These are phyloP conservation scores for Teunomyces aglyptinius DNA, from an alignment of 805 yeast genomes.

Conservation along the genomic window DNA sequence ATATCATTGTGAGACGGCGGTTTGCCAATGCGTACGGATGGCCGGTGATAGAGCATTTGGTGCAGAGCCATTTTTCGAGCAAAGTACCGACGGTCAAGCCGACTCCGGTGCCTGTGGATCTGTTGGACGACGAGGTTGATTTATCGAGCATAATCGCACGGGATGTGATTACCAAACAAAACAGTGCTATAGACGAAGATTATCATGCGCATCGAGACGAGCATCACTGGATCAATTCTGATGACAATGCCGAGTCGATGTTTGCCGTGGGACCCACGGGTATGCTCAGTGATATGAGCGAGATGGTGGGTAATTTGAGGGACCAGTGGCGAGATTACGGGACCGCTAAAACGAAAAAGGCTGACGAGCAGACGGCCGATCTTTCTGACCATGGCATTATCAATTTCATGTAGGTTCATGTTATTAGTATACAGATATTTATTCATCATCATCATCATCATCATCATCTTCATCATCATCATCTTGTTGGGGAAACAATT, in stretches of 20 bases:
- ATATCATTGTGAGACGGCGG: slow-evolving; percentile 81
- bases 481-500: slow-evolving; percentile 48
- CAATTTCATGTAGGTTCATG: slow-evolving; percentile 3
- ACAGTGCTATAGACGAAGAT: slow-evolving; percentile 31
- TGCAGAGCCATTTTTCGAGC: slow-evolving; percentile 56
- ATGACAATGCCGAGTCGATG: slow-evolving; percentile 39
- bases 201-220: no score
- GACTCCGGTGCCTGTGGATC: slow-evolving; percentile 13
- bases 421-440: slow-evolving; percentile 9
- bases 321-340: slow-evolving; percentile 30
- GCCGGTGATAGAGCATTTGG: slow-evolving; percentile 85
- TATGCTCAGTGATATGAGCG: slow-evolving; percentile 61
- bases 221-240: slow-evolving; percentile 54
- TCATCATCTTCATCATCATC: slow-evolving; percentile 25
- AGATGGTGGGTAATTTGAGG: slow-evolving; percentile 48
- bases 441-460: slow-evolving; percentile 25
- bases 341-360: slow-evolving; percentile 1
- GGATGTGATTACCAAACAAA: slow-evolving; percentile 35
- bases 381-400: slow-evolving; percentile 1
- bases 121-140: slow-evolving; percentile 27
- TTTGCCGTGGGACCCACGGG: slow-evolving; percentile 70
- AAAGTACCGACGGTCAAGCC: slow-evolving; percentile 12
- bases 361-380: neutral
- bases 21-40: slow-evolving; percentile 95
- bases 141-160: slow-evolving; percentile 30